Evolutionary conservation across 345 rosid genomes (phyloP).

Genomic region (Arabis alpina): DNA sequence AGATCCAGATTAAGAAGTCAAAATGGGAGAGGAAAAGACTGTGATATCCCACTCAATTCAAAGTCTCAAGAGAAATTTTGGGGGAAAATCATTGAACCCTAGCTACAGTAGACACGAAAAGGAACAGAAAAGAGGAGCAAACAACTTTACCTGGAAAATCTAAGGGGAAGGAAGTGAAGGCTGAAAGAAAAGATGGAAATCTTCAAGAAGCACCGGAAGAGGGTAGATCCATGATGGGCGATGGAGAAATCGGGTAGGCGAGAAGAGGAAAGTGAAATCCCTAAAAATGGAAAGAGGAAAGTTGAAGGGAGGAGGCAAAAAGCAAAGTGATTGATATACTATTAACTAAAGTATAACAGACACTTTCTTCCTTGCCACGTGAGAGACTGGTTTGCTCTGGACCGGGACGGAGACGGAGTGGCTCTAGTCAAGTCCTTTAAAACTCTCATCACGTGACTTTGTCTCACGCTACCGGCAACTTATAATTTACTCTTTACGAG

Average conservation of each 20-base stretch:
- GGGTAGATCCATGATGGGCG: slow-evolving; percentile 53
- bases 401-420: background rate
- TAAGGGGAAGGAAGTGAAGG: background rate
- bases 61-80: background rate
- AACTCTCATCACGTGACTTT: slow-evolving; percentile 36
- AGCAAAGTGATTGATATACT: slow-evolving; percentile 40
- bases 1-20: background rate
- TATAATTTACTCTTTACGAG: slow-evolving; percentile 29
- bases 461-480: slow-evolving; percentile 32
- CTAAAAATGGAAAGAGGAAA: slow-evolving; percentile 47
- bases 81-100: slow-evolving; percentile 40
- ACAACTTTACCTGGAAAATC: slow-evolving; percentile 39
- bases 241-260: slow-evolving; percentile 28
- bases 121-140: background rate
- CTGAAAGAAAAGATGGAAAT: slow-evolving; percentile 13
- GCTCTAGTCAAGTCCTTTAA: slow-evolving; percentile 13
- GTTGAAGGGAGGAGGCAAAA: slow-evolving; percentile 36
- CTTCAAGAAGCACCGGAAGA: slow-evolving; percentile 39
- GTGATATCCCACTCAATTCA: slow-evolving; percentile 16
- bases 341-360: slow-evolving; percentile 6
- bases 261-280: slow-evolving; percentile 51
- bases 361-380: slow-evolving; percentile 36
- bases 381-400: slow-evolving; percentile 15
- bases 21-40: slow-evolving; percentile 7
- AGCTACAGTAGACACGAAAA: slow-evolving; percentile 38